Evolutionary conservation across 768 basidiomycete genomes (phyloP), one percentile per base, ranked within the genome.

Genomic region (Termitomyces sp.): DNA sequence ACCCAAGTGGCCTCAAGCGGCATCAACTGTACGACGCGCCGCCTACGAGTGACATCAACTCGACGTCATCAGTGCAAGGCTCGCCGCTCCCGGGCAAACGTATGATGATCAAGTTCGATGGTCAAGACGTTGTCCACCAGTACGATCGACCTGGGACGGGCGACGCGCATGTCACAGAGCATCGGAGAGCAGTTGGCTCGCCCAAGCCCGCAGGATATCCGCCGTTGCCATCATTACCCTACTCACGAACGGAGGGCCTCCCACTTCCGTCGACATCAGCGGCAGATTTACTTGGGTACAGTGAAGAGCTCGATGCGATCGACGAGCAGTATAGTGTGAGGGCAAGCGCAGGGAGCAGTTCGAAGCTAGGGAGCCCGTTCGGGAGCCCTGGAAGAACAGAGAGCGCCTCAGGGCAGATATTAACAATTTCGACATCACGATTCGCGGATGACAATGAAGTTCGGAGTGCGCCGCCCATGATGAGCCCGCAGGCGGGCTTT

Each of bases 11-110:
- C 33, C 66, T 95, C 64, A 81, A 84, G 62, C 79, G 95, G 22
- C 93, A 93, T 67, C 88, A 95, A 63, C 79, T 98, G 6, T 95
- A 93, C 68, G 95, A 98, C 68, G 83, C 88, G 12, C 95, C 95
- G 67, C 88, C 90, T 39, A 55, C 67, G 27, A 60, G 72, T 60
- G 74, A 79, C 59, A 67, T 71, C 32, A 71, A 74, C 30, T 80
- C 83, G 26, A 72, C 75, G 3, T 73, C 53, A 40, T 74, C 74
- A 32, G 59, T 75, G 26, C 68, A 57, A 26, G 60, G 69, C 37
- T 78, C 76, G 26, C 69, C 71, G 7, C 46, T 69, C 32, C 64
- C 68, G 27, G 71, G 65, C 24, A 80, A 81, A 67, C 73, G 73
- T 26, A 82, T 84, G 52, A 82, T 86, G 39, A 86, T 94, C 80